Evolutionary conservation across 805 yeast genomes (phyloP), one percentile per base, ranked within the genome.

Genomic region (Candida cerambycidarum): DNA sequence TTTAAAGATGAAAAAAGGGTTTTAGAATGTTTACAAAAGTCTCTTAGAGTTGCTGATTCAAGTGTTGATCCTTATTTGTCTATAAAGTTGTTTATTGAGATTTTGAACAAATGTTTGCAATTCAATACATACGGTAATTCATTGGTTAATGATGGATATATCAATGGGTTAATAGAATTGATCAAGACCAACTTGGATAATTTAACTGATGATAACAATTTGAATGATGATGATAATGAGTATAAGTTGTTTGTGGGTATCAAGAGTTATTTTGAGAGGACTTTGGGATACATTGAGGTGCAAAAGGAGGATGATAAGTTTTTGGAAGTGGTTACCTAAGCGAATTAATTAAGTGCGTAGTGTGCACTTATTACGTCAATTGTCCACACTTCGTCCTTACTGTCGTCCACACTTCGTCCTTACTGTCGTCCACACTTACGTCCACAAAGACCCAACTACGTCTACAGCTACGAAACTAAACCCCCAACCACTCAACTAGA

Each of bases 11-110:
- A 71, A 28, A 87, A 87, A 56, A 72, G 96, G 28, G 96, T 92
- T 1, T 68, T 92, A 57, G 98, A 93, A 57, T 89, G 97, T 60
- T 72, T 92, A 34, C 97, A 89, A 61, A 80, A 92, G 52, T 80
- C 97, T 1, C 62, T 92, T 13, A 73, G 97, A 34, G 88, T 89
- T 6, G 96, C 97, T 0, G 98, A 93, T 60, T 85, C 93, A n/a
- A 86, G 93, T 44, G 83, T 90, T 82, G 98, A 92, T 57, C 75
- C 75, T 6, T 68, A 64, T 46, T 83, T 80, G 35, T 85, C 89
- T 27, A 70, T 85, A 43, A 92, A 88, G 62, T 71, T 93, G 42
- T 90, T 92, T 67, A 83, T 92, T 34, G 98, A 93, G 65, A 89
- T 93, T 15, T 70, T 93, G 50, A 88, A 89, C 67, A 78, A 89